A percentile compares a stretch with the other conserved stretches of the same genome.
These are phyloP conservation scores for Elongisporangium anandrum DNA, from an alignment of 352 stramenopile genomes.

Conservation along the genomic window DNA sequence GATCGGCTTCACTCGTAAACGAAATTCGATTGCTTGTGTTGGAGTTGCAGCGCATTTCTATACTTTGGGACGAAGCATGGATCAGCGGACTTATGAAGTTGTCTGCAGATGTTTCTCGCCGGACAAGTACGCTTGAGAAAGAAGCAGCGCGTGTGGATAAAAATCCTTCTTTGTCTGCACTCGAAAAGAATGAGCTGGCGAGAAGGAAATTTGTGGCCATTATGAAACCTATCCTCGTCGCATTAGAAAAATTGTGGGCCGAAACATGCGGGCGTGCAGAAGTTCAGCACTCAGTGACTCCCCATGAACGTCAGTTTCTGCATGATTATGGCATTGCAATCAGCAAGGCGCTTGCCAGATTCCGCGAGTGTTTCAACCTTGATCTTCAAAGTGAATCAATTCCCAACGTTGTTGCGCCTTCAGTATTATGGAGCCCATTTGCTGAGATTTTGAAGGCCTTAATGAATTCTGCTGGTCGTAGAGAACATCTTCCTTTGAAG, in stretches of 20 bases:
- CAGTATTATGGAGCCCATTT: slow-evolving; percentile 65
- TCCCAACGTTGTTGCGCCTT: slow-evolving; percentile 1
- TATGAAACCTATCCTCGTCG: slow-evolving; percentile 77
- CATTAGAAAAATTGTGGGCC: slow-evolving; percentile 53
- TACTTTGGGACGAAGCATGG: slow-evolving; percentile 86
- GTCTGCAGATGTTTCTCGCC: slow-evolving; percentile 58
- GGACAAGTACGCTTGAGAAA: slow-evolving; percentile 69
- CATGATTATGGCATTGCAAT: slow-evolving; percentile 56
- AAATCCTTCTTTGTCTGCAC: slow-evolving; percentile 53
- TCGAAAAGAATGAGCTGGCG: slow-evolving; percentile 63
- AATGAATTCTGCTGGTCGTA: slow-evolving; percentile 26
- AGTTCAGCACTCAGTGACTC: slow-evolving; percentile 32
- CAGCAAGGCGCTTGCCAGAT: slow-evolving; percentile 31
- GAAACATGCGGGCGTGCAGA: slow-evolving; percentile 48
- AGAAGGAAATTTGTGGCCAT: slow-evolving; percentile 74
- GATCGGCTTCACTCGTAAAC: slow-evolving; percentile 37
- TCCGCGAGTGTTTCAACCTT: slow-evolving; percentile 36
- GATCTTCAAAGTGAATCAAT: slow-evolving; percentile 6
- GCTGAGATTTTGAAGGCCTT: slow-evolving; percentile 67
- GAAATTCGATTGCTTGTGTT: slow-evolving; percentile 58
- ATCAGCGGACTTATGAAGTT: slow-evolving; percentile 67
- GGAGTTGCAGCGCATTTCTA: slow-evolving; percentile 71
- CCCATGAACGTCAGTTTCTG: slow-evolving; percentile 73
- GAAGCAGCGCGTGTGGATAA: slow-evolving; percentile 64
- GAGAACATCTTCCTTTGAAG: slow-evolving; percentile 50